A percentile compares a stretch with the other conserved stretches of the same genome.
Conservation (phyloP, 163 green algal species). For the Volvox carteri region DNA sequence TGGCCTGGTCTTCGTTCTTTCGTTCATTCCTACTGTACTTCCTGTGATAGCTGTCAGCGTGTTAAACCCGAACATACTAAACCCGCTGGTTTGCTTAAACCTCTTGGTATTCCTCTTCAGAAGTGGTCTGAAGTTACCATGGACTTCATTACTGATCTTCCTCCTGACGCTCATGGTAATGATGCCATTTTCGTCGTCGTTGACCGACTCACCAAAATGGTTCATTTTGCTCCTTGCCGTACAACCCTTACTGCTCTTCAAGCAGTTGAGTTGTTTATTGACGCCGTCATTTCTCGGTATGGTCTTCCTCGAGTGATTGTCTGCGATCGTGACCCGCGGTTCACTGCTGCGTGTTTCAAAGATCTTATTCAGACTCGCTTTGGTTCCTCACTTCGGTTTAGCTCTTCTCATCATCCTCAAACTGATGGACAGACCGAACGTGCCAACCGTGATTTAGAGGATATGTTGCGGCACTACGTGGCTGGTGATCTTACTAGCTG, state of each 20-base stretch:
- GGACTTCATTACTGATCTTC: conserved; percentile 73
- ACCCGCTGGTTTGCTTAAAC: too few species aligned
- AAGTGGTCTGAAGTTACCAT: conserved; percentile 31
- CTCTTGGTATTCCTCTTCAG: too few species aligned
- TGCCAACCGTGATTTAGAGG: conserved; percentile 64
- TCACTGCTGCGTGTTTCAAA: conserved; percentile 67
- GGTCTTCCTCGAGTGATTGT: too few species aligned
- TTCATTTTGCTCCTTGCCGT: too few species aligned
- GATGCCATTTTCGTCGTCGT: conserved; percentile 79
- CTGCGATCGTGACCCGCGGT: conserved; percentile 67
- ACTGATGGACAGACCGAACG: too few species aligned
- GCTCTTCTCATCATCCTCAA: too few species aligned
- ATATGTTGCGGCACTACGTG: conserved; percentile 66
- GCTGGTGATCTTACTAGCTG: conserved; percentile 57
- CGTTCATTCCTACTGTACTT: background rate
- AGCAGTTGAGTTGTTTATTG: conserved; percentile 63
- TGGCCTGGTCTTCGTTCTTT: conserved; percentile 11
- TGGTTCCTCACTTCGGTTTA: conserved; percentile 67
- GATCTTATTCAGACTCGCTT: conserved; percentile 54
- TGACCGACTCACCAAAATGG: conserved; percentile 72
- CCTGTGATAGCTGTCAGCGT: conserved; percentile 42
- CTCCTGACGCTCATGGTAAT: too few species aligned
- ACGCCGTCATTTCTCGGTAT: conserved; percentile 60
- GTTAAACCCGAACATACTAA: conserved; percentile 28
- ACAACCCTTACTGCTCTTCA: too few species aligned